Evolutionary conservation across 1,139 yeast species (phyloP).

Genomic region (Blastobotrys raffinosifermentans): DNA sequence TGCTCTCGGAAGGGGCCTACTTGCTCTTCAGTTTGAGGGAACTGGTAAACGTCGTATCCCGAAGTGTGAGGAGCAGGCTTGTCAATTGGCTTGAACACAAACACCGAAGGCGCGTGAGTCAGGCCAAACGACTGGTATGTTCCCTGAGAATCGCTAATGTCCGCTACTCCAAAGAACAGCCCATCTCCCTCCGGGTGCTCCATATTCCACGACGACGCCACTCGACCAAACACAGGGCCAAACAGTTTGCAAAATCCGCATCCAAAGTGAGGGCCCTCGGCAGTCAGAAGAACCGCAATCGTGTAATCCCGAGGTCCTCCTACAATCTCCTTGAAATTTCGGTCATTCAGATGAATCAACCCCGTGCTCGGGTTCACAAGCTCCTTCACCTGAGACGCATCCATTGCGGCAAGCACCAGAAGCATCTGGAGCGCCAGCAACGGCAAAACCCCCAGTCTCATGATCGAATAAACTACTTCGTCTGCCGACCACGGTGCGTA

Average conservation of each 20-base stretch:
- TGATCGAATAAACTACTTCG: too few species aligned
- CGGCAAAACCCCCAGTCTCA: too few species aligned
- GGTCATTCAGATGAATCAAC: constrained; percentile 51
- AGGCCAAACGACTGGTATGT: constrained; percentile 50
- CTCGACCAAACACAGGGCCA: constrained; percentile 56
- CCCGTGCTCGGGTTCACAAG: constrained; percentile 20
- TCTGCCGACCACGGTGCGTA: too few species aligned
- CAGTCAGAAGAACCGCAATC: constrained; percentile 62
- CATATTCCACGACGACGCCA: constrained; percentile 55
- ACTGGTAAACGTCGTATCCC: constrained; percentile 42
- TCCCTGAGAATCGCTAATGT: constrained; percentile 52
- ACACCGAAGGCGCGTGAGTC: constrained; percentile 74
- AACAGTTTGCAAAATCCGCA: constrained; percentile 71
- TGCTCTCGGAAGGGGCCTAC: constrained; percentile 35
- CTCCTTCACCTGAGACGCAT: neutral
- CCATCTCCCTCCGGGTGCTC: constrained; percentile 44
- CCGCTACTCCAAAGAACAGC: constrained; percentile 69
- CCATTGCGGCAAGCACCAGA: neutral
- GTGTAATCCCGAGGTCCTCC: constrained; percentile 68
- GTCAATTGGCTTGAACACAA: constrained; percentile 56
- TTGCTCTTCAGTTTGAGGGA: constrained; percentile 52
- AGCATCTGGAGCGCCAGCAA: too few species aligned
- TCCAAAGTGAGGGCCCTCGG: constrained; percentile 65
- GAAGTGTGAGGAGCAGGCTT: constrained; percentile 27
- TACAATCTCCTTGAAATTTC: constrained; percentile 52